Conservation (phyloP, 495 filamentous ascomycete genomes). For the Penicillium tannophilum region DNA sequence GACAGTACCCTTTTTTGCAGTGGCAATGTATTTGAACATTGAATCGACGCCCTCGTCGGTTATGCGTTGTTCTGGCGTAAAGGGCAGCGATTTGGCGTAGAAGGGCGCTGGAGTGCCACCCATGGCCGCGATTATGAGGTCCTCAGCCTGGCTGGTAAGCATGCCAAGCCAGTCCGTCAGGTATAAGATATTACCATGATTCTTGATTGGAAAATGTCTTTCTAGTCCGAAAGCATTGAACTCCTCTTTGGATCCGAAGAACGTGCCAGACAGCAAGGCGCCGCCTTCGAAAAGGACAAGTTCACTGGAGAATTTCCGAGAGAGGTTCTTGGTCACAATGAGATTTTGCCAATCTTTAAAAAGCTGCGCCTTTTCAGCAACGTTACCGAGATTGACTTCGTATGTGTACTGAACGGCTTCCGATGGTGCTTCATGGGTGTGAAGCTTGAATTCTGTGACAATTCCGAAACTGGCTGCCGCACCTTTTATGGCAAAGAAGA, state of each 20-base stretch:
- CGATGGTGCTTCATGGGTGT: constrained; percentile 38
- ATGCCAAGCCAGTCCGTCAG: constrained; percentile 59
- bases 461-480: constrained; percentile 48
- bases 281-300: constrained; percentile 30
- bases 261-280: constrained; percentile 41
- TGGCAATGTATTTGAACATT: constrained; percentile 48
- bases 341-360: constrained; percentile 46
- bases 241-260: constrained; percentile 42
- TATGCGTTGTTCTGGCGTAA: constrained; percentile 47
- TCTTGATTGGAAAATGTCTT: constrained; percentile 32
- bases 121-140: constrained; percentile 28
- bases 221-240: constrained; percentile 38
- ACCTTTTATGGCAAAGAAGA: constrained; percentile 58
- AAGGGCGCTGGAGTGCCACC: constrained; percentile 44
- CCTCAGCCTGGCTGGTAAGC: constrained; percentile 51
- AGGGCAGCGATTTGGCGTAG: constrained; percentile 52
- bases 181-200: constrained; percentile 35
- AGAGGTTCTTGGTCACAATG: constrained; percentile 43
- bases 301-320: constrained; percentile 52
- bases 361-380: constrained; percentile 25
- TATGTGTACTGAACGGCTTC: constrained; percentile 43
- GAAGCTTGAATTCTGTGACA: constrained; percentile 49
- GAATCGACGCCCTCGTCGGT: constrained; percentile 37
- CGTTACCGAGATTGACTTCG: constrained; percentile 38
- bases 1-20: constrained; percentile 42